Conservation (phyloP, 306 rosid species). For the Dicorynia guianensis region DNA sequence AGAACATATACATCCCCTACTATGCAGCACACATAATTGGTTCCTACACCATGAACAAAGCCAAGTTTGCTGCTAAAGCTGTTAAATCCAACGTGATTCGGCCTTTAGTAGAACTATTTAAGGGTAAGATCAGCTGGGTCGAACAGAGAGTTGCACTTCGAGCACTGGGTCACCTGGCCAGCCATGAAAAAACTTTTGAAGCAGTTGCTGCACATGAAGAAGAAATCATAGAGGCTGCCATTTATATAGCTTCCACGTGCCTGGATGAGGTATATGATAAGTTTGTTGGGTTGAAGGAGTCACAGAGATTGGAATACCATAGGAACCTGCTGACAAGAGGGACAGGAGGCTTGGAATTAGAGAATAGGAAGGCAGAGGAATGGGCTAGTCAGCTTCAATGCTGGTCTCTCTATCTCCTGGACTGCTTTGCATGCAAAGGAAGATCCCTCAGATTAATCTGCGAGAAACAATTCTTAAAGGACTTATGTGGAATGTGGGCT, state of each 20-base stretch:
- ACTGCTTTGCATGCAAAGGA: conserved; percentile 63
- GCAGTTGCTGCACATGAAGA: conserved; percentile 48
- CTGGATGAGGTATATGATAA: conserved; percentile 51
- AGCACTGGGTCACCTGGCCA: conserved; percentile 69
- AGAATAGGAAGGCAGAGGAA: conserved; percentile 73
- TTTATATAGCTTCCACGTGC: conserved; percentile 53
- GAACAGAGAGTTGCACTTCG: conserved; percentile 78
- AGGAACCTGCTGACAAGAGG: conserved; percentile 68
- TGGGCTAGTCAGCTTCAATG: conserved; percentile 77
- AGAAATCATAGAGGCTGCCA: conserved; percentile 54
- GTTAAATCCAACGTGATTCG: conserved; percentile 57
- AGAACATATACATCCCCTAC: conserved; percentile 78
- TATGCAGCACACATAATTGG: conserved; percentile 86
- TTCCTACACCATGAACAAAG: conserved; percentile 67
- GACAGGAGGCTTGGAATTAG: conserved; percentile 61
- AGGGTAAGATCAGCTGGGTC: conserved; percentile 77
- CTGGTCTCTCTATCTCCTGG: conserved; percentile 69
- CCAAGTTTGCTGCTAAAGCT: conserved; percentile 57
- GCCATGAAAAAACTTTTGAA: conserved; percentile 58
- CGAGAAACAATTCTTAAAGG: conserved; percentile 48
- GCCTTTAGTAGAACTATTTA: conserved; percentile 62
- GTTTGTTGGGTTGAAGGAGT: conserved; percentile 50
- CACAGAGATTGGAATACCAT: conserved; percentile 63
- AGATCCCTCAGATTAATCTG: conserved; percentile 60
- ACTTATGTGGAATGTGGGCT: conserved; percentile 64